Conservation (phyloP, 306 rosid genomes). For the Begonia loranthoides region DNA sequence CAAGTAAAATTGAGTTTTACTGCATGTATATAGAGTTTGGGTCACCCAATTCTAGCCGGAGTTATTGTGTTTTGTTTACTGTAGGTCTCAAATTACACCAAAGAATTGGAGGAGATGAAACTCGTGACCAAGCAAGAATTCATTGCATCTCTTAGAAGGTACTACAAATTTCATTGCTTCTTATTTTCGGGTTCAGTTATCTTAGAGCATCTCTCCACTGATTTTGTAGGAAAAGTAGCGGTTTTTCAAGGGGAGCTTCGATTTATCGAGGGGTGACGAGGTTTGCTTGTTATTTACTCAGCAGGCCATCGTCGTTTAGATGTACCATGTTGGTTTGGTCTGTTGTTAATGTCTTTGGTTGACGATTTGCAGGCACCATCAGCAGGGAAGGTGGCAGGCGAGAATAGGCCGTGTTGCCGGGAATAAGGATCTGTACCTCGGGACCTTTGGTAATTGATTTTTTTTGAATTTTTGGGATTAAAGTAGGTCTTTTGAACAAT, state of each 20-base stretch:
- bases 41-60: too few relatives aligned
- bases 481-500: too few relatives aligned
- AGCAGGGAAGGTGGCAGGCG: constrained; percentile 99
- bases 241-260: constrained; percentile 95
- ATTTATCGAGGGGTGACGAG: constrained; percentile 92
- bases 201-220: too few relatives aligned
- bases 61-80: neutral
- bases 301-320: too few relatives aligned
- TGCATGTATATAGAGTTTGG: too few relatives aligned
- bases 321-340: too few relatives aligned
- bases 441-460: constrained; percentile 69
- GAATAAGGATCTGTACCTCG: constrained; percentile 85
- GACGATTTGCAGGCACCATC: constrained; percentile 63
- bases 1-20: too few relatives aligned
- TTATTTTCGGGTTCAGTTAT: neutral
- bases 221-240: constrained; percentile 79
- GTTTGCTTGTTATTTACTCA: constrained; percentile 14
- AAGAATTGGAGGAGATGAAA: constrained; percentile 90
- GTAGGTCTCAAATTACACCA: constrained; percentile 57
- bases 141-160: constrained; percentile 92
- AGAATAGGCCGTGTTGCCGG: constrained; percentile 99
- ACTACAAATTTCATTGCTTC: neutral
- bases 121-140: constrained; percentile 85
- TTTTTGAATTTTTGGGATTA: too few relatives aligned
- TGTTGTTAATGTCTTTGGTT: too few relatives aligned